These are phyloP conservation scores for Barnettozyma hawaiiensis DNA, from an alignment of 1,139 yeast species.

Conservation along the genomic window DNA sequence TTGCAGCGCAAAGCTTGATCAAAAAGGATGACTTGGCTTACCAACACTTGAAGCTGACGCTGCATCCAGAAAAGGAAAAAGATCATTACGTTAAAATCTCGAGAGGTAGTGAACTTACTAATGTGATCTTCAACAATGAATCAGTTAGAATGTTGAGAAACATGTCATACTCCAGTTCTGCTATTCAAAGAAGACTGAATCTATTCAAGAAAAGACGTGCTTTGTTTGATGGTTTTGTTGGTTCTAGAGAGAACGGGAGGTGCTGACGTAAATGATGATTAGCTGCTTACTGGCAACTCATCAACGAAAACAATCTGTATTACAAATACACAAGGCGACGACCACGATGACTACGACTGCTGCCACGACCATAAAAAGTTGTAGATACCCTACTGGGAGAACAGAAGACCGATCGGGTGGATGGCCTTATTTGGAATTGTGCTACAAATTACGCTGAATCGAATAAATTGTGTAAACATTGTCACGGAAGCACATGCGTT, in stretches of 20 bases:
- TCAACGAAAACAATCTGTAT: too few relatives aligned
- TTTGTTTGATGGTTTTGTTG: constrained; percentile 4
- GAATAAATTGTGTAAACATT: too few relatives aligned
- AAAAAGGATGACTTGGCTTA: constrained; percentile 6
- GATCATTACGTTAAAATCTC: neutral
- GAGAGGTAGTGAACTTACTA: constrained; percentile 3
- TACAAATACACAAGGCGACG: too few relatives aligned
- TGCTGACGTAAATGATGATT: too few relatives aligned
- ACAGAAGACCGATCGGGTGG: too few relatives aligned
- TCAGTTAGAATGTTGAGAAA: constrained; percentile 1
- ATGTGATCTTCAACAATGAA: constrained; percentile 7
- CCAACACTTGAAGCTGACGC: neutral
- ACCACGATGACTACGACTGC: too few relatives aligned
- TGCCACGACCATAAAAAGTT: too few relatives aligned
- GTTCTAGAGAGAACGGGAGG: neutral
- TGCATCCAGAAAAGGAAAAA: neutral
- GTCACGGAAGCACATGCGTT: too few relatives aligned
- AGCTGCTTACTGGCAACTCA: too few relatives aligned
- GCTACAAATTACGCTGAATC: too few relatives aligned
- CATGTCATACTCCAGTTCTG: constrained; percentile 4
- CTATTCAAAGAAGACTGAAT: constrained; percentile 5
- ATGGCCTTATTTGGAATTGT: too few relatives aligned
- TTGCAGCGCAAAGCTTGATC: constrained; percentile 1
- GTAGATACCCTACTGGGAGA: too few relatives aligned
- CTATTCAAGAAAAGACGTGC: constrained; percentile 5